Base-by-base conservation (phyloP, 2,329 filamentous ascomycete genomes). In the Penicillium sp. region DNA sequence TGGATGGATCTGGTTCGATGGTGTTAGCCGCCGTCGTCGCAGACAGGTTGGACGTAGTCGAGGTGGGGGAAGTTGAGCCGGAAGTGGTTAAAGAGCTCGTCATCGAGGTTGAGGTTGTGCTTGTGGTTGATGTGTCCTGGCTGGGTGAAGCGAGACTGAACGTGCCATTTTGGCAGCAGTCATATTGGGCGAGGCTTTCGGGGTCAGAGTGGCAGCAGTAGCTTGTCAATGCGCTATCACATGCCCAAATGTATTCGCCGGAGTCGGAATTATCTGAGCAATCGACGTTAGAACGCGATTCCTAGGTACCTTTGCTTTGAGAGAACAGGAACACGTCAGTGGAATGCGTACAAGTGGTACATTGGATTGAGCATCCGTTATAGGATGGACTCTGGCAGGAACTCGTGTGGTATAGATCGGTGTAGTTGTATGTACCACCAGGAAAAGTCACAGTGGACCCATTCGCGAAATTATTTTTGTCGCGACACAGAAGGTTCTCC, bases 171-270 rank as follows among this genome's bases (percentile, higher is more conserved):
- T 15, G 35, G 35, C 35, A 41, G 35, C 35, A 41, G 17, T 41
- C 35, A 15, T 41, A 41, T 41, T 41, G 35, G 15, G 35, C 35
- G 35, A 41, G 35, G 35, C 35, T 17, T 41, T 41, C 35, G 35
- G 35, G 5, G 35, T 41, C 35, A 5, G 11, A 41, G 35, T 41
- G 35, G 35, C 35, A 41, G 35, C 35, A 41, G 35, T 41, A 41
- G 35, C 35, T 41, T 41, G 35, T 41, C 30, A 53, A 53, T 38
- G 30, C 17, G 30, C 50, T 41, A 19, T 53, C 21, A 21, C 30
- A 53, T 1, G 50, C 50, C 50, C 50, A 53, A 17, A 53, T 53
- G 35, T 53, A 38, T 23, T 53, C 11, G 50, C 50, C 50, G 17
- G n/a, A 38, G 19, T 41, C 21, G 30, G 29, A 35, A 21, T 19